Evolutionary conservation across 805 yeast species (phyloP).

Genomic region (Yarrowia sp.): DNA sequence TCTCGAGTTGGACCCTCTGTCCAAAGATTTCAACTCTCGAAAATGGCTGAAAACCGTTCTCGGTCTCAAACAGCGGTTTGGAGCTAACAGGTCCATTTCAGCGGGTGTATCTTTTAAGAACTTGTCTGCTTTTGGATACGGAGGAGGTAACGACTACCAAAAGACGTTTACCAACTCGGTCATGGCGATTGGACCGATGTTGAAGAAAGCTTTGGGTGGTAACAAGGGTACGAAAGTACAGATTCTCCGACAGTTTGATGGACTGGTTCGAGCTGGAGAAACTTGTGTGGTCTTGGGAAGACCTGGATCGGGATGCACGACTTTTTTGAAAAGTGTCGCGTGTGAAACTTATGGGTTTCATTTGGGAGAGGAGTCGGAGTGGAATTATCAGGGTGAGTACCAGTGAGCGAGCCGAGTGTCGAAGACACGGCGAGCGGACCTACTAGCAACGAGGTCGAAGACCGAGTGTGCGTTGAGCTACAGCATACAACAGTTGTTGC

Average conservation of each 20-base stretch:
- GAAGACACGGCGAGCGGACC: background rate
- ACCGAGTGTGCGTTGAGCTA: no score
- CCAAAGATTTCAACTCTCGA: slow-evolving; percentile 53
- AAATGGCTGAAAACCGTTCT: slow-evolving; percentile 65
- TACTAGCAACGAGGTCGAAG: background rate
- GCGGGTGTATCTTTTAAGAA: slow-evolving; percentile 62
- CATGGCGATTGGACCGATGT: slow-evolving; percentile 43
- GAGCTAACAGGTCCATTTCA: slow-evolving; percentile 36
- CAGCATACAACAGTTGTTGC: no score
- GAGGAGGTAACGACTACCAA: slow-evolving; percentile 63
- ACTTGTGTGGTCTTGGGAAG: slow-evolving; percentile 68
- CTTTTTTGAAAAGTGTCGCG: slow-evolving; percentile 49
- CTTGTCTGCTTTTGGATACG: slow-evolving; percentile 60
- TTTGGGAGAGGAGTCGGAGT: slow-evolving; percentile 47
- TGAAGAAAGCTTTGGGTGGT: slow-evolving; percentile 32
- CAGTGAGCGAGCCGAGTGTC: background rate
- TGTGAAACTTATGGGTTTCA: slow-evolving; percentile 57
- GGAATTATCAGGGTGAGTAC: slow-evolving; percentile 43
- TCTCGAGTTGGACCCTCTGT: slow-evolving; percentile 56
- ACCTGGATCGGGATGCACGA: slow-evolving; percentile 79
- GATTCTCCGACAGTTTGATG: slow-evolving; percentile 56
- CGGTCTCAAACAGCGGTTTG: slow-evolving; percentile 41
- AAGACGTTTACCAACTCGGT: slow-evolving; percentile 51
- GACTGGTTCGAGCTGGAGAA: slow-evolving; percentile 60
- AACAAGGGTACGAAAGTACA: slow-evolving; percentile 38